These are phyloP conservation scores for Eucalyptus viminalis DNA, from an alignment of 345 rosid genomes.

Conservation along the genomic window DNA sequence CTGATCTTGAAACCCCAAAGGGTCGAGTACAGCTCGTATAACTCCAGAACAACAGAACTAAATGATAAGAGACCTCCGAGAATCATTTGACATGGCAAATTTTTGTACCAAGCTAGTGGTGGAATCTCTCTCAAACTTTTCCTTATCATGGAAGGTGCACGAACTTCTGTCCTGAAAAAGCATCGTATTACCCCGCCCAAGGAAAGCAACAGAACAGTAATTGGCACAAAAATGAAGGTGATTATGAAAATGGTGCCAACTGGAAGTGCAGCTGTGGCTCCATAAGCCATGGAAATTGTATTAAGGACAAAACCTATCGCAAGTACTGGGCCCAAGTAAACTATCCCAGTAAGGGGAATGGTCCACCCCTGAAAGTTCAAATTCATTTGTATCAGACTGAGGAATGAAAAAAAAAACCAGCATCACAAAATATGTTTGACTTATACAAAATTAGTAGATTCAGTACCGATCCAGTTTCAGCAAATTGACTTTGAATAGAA, in stretches of 20 bases:
- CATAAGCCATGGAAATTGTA: slow-evolving; percentile 50
- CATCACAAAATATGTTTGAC: neutral
- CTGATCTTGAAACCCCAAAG: slow-evolving; percentile 73
- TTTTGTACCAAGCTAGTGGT: slow-evolving; percentile 43
- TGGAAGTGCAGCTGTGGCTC: slow-evolving; percentile 75
- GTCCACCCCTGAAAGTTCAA: slow-evolving; percentile 41
- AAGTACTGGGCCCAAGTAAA: slow-evolving; percentile 48
- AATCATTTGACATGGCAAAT: slow-evolving; percentile 54
- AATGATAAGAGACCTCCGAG: slow-evolving; percentile 66
- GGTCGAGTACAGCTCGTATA: slow-evolving; percentile 51
- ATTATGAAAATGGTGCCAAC: slow-evolving; percentile 60
- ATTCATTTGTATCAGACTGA: neutral
- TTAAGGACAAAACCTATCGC: slow-evolving; percentile 38
- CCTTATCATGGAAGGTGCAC: slow-evolving; percentile 43
- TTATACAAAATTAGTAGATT: neutral
- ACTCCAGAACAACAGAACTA: slow-evolving; percentile 58
- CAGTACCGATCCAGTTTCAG: slow-evolving; percentile 60
- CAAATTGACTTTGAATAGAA: slow-evolving; percentile 52
- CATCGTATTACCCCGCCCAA: slow-evolving; percentile 62
- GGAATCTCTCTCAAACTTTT: slow-evolving; percentile 59
- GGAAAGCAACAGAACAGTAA: slow-evolving; percentile 49
- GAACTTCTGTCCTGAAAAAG: slow-evolving; percentile 47
- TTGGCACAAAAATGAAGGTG: slow-evolving; percentile 29
- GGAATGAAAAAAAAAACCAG: neutral
- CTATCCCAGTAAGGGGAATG: slow-evolving; percentile 50